Evolutionary conservation across 1,284 basidiomycete genomes (phyloP).

Genomic region (Neonothopanus nambi): DNA sequence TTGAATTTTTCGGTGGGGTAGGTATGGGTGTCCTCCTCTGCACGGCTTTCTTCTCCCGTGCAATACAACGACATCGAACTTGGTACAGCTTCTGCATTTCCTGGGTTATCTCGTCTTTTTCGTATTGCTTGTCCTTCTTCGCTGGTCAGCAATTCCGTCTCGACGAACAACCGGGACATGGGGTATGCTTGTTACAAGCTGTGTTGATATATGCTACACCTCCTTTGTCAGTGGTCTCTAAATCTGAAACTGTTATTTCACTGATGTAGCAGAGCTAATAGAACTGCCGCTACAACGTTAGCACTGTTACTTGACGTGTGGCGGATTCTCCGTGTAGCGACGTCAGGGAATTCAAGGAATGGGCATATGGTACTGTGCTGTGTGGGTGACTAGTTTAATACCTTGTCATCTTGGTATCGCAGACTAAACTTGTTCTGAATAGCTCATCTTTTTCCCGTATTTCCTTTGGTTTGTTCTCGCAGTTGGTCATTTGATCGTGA

Average conservation of each 20-base stretch:
- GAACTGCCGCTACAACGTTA: constrained; percentile 6
- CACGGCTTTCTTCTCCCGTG: neutral
- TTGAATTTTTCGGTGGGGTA: constrained; percentile 1
- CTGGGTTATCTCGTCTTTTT: constrained; percentile 7
- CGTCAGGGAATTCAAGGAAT: neutral
- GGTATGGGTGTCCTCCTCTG: constrained; percentile 1
- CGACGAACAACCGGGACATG: neutral
- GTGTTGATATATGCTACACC: constrained; percentile 9
- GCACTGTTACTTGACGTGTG: neutral
- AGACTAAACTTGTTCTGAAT: neutral
- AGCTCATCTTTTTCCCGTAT: constrained; percentile 2
- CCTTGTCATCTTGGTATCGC: neutral
- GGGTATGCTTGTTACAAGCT: constrained; percentile 7
- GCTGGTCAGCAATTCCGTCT: constrained; percentile 2
- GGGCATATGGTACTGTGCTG: neutral
- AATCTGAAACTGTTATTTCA: neutral
- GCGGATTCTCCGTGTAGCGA: neutral
- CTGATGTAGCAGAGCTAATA: neutral
- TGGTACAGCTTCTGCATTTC: constrained; percentile 13
- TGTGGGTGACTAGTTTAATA: neutral
- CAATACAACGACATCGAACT: neutral
- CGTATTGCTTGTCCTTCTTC: constrained; percentile 8
- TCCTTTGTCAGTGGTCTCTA: constrained; percentile 2
- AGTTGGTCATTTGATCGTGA: constrained; percentile 1
- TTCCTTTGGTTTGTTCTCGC: constrained; percentile 3